Conservation (phyloP, 2,329 filamentous ascomycete genomes). For the Diaporthe sp. region DNA sequence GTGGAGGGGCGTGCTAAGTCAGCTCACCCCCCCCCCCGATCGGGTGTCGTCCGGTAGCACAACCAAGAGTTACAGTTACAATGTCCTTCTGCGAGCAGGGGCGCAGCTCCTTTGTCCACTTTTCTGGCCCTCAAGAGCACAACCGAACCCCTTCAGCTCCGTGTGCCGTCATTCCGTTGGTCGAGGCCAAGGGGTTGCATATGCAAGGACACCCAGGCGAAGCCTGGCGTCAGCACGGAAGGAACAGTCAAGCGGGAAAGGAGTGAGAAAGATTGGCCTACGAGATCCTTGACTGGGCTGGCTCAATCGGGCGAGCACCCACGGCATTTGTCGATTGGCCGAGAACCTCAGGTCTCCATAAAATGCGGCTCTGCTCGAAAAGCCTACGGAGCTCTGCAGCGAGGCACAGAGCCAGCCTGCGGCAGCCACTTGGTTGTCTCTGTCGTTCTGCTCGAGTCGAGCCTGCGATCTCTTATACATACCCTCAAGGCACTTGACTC, state of each 20-base stretch:
- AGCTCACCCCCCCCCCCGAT: slow-evolving; percentile 30
- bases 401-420: slow-evolving; percentile 8
- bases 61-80: slow-evolving; percentile 22
- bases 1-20: slow-evolving; percentile 23
- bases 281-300: slow-evolving; percentile 13
- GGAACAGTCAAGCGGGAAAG: slow-evolving; percentile 28
- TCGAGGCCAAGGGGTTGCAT: slow-evolving; percentile 19
- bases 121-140: slow-evolving; percentile 16
- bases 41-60: slow-evolving; percentile 20
- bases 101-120: slow-evolving; percentile 37
- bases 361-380: slow-evolving; percentile 38
- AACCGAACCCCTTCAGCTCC: slow-evolving; percentile 14
- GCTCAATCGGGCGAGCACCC: slow-evolving; percentile 2
- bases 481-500: slow-evolving; percentile 34
- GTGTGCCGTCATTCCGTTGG: slow-evolving; percentile 13
- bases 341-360: background rate
- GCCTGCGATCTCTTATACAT: slow-evolving; percentile 38
- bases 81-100: slow-evolving; percentile 20
- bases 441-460: slow-evolving; percentile 25
- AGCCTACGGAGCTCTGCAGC: background rate
- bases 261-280: slow-evolving; percentile 20
- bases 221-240: slow-evolving; percentile 37
- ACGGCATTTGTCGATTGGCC: slow-evolving; percentile 24
- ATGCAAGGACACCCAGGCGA: slow-evolving; percentile 34
- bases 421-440: background rate